Base-by-base conservation (phyloP, 352 stramenopile species). In the Stramenopiles sp. region DNA sequence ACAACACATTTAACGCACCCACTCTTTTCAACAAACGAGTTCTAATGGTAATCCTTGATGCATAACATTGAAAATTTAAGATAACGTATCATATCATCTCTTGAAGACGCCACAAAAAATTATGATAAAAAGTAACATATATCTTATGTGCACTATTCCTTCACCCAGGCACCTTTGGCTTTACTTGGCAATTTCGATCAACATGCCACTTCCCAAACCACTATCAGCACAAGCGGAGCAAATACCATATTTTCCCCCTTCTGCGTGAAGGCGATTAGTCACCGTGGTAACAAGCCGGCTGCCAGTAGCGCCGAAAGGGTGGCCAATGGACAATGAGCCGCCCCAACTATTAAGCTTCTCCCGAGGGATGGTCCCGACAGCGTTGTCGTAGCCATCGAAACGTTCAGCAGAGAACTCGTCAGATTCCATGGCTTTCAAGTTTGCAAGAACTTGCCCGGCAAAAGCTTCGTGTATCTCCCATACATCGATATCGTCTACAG, bases 401-500 rank as follows among this genome's bases (percentile, higher is more conserved):
- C 94, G 0, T 93, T 91, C 78, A 96, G 85, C 84, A 97, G 91
- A 96, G 81, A 94, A 97, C 81, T 92, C 87, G 68, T 93, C 85
- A 18, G 92, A 93, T 35, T 92, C 85, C 80, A 99, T 86, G 3
- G 93, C 94, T 63, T 90, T 92, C 76, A 99, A 81, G 82, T 99
- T 99, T 68, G 91, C 89, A 3, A 99, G 85, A 78, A 99, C 90
- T 82, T 98, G 94, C 34, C 94, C 94, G 32, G 94, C 94, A 83
- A 99, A 99, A 4, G 94, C 94, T 79, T 99, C 95, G 81, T 99
- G 95, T 79, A 99, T 97, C 85, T 99, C 95, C 77, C 97, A 98
- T 73, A 96, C 93, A 80, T 96, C 93, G 81, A 98, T 97, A 79
- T 98, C 94, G 75, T 89, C 89, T 76, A 88, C 79, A 83, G 82